phyloP scores from a whole-genome alignment of 345 rosid species.

The Litchi chinensis region DNA sequence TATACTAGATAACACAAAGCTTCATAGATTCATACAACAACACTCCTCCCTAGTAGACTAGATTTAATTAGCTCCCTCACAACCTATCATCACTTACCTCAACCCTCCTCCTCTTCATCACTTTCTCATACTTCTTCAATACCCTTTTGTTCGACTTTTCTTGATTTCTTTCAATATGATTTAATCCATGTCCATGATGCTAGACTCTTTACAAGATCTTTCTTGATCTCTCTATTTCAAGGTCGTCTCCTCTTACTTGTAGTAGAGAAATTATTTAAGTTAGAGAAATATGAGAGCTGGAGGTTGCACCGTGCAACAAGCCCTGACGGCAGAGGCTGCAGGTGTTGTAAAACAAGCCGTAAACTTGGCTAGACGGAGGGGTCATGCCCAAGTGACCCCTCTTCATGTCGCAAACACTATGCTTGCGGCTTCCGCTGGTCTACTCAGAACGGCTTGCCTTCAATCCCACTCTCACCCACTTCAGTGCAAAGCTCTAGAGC shows the following conservation, averaged over 20 bases:
- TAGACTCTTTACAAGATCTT: constrained; percentile 19
- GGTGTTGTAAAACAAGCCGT: constrained; percentile 76
- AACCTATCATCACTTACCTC: constrained; percentile 5
- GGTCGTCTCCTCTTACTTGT: constrained; percentile 7
- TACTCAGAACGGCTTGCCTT: constrained; percentile 84
- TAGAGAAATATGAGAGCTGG: constrained; percentile 72
- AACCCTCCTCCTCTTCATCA: not conserved
- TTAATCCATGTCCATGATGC: constrained; percentile 28
- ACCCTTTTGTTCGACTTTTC: constrained; percentile 16
- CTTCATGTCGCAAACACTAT: constrained; percentile 93
- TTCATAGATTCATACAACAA: constrained; percentile 22
- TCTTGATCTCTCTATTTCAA: constrained; percentile 25
- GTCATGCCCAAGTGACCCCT: constrained; percentile 98
- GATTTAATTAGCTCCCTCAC: constrained; percentile 4
- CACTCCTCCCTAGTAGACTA: not conserved
- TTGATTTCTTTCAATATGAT: constrained; percentile 2
- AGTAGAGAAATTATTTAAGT: not conserved
- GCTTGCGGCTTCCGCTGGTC: constrained; percentile 74
- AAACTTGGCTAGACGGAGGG: constrained; percentile 73
- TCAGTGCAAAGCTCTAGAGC: constrained; percentile 94
- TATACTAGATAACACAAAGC: constrained; percentile 23
- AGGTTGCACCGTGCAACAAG: constrained; percentile 82
- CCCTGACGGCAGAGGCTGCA: constrained; percentile 79
- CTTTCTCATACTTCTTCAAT: constrained; percentile 9
- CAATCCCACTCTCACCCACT: constrained; percentile 95